Evolutionary conservation across 148 eudicot species (phyloP).

Genomic region (Arbutus unedo): DNA sequence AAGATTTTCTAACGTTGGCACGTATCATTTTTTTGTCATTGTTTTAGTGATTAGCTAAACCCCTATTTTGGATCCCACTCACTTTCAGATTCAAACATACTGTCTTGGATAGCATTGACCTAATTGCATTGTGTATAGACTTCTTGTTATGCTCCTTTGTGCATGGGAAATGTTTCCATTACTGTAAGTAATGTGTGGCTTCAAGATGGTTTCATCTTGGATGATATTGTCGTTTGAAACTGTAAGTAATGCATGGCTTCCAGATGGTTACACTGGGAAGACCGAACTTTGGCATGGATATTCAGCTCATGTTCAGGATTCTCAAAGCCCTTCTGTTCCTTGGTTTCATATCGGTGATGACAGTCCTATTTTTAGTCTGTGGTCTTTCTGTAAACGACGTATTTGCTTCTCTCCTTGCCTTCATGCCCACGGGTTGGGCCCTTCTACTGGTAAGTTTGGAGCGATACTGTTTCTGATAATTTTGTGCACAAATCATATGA

Average conservation of each 20-base stretch:
- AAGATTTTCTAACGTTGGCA: not conserved
- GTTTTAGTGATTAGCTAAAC: not conserved
- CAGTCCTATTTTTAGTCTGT: constrained; percentile 75
- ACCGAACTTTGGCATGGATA: constrained; percentile 86
- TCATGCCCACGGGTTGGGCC: constrained; percentile 97
- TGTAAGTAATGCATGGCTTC: constrained; percentile 19
- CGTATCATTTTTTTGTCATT: too few species aligned
- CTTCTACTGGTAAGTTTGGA: constrained; percentile 66
- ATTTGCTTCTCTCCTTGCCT: constrained; percentile 82
- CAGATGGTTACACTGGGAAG: constrained; percentile 98
- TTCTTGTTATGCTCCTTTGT: not conserved
- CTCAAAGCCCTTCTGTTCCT: constrained; percentile 92
- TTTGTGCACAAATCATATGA: not conserved
- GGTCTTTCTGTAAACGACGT: constrained; percentile 63
- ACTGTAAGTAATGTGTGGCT: too few species aligned
- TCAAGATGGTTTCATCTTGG: too few species aligned
- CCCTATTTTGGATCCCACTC: not conserved
- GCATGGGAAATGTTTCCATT: not conserved
- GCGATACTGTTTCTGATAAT: not conserved
- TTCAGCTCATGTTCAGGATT: constrained; percentile 98
- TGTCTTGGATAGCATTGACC: not conserved
- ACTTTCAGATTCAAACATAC: not conserved
- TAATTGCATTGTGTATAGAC: not conserved
- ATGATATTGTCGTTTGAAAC: constrained; percentile 12
- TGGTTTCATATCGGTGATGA: constrained; percentile 85